Conservation (phyloP, 2,329 filamentous ascomycete species). For the Fusarium secorum region DNA sequence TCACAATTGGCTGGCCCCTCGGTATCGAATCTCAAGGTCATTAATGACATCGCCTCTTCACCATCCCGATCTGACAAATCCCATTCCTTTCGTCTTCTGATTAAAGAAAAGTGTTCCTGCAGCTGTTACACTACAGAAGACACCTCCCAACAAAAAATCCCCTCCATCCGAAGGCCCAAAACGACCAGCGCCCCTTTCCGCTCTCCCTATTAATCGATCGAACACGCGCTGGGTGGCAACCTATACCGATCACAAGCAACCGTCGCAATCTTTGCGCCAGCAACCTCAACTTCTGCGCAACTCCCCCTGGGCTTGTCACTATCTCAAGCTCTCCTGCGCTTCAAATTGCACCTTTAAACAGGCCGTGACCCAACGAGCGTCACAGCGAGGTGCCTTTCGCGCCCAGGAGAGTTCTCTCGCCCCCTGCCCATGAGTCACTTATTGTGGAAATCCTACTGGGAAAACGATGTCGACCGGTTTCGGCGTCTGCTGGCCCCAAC, state of each 20-base stretch:
- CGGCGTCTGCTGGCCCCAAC: slow-evolving; percentile 83
- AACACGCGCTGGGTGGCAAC: slow-evolving; percentile 37
- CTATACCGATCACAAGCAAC: slow-evolving; percentile 24
- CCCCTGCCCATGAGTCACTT: slow-evolving; percentile 83
- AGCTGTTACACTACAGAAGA: background rate
- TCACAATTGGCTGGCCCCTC: slow-evolving; percentile 38
- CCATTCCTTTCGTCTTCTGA: slow-evolving; percentile 1
- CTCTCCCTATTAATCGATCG: slow-evolving; percentile 9
- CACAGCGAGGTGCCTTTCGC: slow-evolving; percentile 85
- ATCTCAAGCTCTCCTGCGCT: slow-evolving; percentile 45
- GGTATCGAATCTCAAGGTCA: slow-evolving; percentile 25
- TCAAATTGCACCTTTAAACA: slow-evolving; percentile 79
- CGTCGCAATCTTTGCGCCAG: slow-evolving; percentile 22
- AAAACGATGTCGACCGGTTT: slow-evolving; percentile 97
- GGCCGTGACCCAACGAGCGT: slow-evolving; percentile 83
- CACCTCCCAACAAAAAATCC: background rate
- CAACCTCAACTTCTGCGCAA: background rate
- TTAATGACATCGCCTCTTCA: slow-evolving; percentile 19
- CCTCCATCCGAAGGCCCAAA: background rate
- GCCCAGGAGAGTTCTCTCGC: slow-evolving; percentile 50
- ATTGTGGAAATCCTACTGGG: slow-evolving; percentile 96
- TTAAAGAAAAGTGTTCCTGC: background rate
- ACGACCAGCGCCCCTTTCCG: slow-evolving; percentile 9
- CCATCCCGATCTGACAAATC: slow-evolving; percentile 5
- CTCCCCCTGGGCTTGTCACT: background rate